A percentile compares a stretch with the other conserved stretches of the same genome.
Evolutionary conservation across 2,329 filamentous ascomycete species (phyloP).

Genomic region (Pyrenophora graminea): DNA sequence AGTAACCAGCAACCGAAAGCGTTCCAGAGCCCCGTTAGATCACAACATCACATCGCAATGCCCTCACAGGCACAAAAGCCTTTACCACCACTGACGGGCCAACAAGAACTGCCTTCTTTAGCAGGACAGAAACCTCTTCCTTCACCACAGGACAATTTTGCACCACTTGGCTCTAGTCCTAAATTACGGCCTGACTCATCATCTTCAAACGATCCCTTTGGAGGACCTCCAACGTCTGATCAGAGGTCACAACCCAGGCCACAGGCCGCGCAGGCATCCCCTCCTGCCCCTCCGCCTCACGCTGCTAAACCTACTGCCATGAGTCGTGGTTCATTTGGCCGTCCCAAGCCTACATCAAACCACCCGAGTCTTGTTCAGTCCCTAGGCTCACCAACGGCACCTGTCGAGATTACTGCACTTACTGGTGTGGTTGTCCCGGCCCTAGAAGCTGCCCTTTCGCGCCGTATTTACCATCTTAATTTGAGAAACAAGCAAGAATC

Average conservation of each 20-base stretch:
- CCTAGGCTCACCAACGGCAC: slow-evolving; percentile 59
- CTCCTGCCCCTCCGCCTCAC: slow-evolving; percentile 17
- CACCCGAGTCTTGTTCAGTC: slow-evolving; percentile 40
- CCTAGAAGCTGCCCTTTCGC: slow-evolving; percentile 84
- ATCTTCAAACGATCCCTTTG: slow-evolving; percentile 37
- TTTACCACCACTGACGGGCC: slow-evolving; percentile 25
- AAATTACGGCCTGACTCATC: slow-evolving; percentile 27
- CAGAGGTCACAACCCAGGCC: slow-evolving; percentile 15
- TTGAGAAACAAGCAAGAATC: slow-evolving; percentile 49
- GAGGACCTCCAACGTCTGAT: slow-evolving; percentile 26
- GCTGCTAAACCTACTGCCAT: slow-evolving; percentile 25
- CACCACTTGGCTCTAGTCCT: slow-evolving; percentile 21
- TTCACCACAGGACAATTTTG: slow-evolving; percentile 28
- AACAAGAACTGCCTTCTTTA: slow-evolving; percentile 33
- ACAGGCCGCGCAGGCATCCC: slow-evolving; percentile 7
- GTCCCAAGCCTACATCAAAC: slow-evolving; percentile 30
- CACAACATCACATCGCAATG: slow-evolving; percentile 15
- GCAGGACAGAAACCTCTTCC: slow-evolving; percentile 33
- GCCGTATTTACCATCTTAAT: slow-evolving; percentile 66
- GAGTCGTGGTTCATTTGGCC: slow-evolving; percentile 37
- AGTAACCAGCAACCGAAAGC: slow-evolving; percentile 23
- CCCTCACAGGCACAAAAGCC: slow-evolving; percentile 24
- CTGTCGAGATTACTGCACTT: slow-evolving; percentile 78
- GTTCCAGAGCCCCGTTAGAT: slow-evolving; percentile 26
- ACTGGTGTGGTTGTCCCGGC: slow-evolving; percentile 92